Evolutionary conservation across 495 filamentous ascomycete species (phyloP).

Genomic region (Lasiosphaeriaceae sp.): DNA sequence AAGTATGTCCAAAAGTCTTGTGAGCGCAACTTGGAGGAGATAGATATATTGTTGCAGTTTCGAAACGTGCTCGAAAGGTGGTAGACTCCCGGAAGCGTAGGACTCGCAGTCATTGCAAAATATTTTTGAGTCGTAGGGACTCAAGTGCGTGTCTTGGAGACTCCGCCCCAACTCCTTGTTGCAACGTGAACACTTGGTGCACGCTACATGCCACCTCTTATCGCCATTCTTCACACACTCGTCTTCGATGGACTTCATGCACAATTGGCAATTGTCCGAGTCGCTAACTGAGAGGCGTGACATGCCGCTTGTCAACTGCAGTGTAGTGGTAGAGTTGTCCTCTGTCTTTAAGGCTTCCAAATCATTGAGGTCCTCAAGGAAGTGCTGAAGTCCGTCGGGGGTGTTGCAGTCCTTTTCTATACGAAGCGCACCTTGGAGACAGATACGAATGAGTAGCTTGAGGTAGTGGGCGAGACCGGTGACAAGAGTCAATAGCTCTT

Average conservation of each 20-base stretch:
- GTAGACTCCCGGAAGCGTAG: conserved; percentile 28
- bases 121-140: conserved; percentile 57
- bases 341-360: conserved; percentile 68
- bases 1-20: conserved; percentile 81
- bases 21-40: conserved; percentile 84
- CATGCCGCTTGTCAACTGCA: conserved; percentile 71
- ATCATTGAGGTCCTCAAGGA: conserved; percentile 75
- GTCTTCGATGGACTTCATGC: conserved; percentile 87
- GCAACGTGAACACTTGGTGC: conserved; percentile 74
- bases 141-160: conserved; percentile 63
- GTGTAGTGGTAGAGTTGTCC: conserved; percentile 52
- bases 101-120: conserved; percentile 63
- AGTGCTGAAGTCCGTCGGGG: conserved; percentile 68
- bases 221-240: conserved; percentile 73
- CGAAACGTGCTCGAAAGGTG: conserved; percentile 59
- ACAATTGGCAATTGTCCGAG: conserved; percentile 77
- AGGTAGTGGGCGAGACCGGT: conserved; percentile 97
- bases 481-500: conserved; percentile 90
- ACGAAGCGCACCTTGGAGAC: conserved; percentile 86
- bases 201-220: conserved; percentile 77
- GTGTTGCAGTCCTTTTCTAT: conserved; percentile 79
- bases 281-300: conserved; percentile 68
- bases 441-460: conserved; percentile 95
- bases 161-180: conserved; percentile 63
- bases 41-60: conserved; percentile 93